phyloP scores from a whole-genome alignment of 768 basidiomycete species.

The Podaxis pistillaris region DNA sequence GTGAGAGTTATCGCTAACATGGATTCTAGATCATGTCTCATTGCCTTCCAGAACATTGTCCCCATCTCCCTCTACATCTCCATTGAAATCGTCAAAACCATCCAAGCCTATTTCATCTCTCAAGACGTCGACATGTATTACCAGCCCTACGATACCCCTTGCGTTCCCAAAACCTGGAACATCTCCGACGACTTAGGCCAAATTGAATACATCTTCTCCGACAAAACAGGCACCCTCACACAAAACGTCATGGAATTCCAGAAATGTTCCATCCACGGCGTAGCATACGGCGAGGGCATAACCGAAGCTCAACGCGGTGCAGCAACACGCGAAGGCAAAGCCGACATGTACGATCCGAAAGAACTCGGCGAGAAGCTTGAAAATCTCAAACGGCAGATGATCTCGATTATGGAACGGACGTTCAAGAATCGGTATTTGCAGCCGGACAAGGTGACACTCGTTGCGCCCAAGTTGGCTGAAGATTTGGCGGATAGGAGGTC shows the following conservation, averaged over 20 bases:
- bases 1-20: slow-evolving; percentile 8
- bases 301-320: slow-evolving; percentile 96
- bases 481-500: slow-evolving; percentile 64
- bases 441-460: slow-evolving; percentile 77
- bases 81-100: slow-evolving; percentile 97
- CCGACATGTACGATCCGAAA: slow-evolving; percentile 61
- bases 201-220: slow-evolving; percentile 89
- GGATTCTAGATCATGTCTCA: slow-evolving; percentile 72
- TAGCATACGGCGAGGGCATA: slow-evolving; percentile 88
- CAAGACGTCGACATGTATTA: slow-evolving; percentile 98
- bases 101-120: slow-evolving; percentile 95
- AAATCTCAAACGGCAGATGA: slow-evolving; percentile 72
- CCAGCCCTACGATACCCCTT: slow-evolving; percentile 77
- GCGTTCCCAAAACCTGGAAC: slow-evolving; percentile 97
- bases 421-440: slow-evolving; percentile 92
- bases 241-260: slow-evolving; percentile 99
- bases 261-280: slow-evolving; percentile 84
- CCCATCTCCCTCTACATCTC: slow-evolving; percentile 96
- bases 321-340: slow-evolving; percentile 76
- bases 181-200: slow-evolving; percentile 98
- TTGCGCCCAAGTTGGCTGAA: slow-evolving; percentile 81
- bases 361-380: slow-evolving; percentile 70
- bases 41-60: slow-evolving; percentile 97
- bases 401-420: slow-evolving; percentile 64
- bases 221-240: slow-evolving; percentile 96